Evolutionary conservation across 257 asterid genomes (phyloP).

Genomic region (Linderniella brevidens): DNA sequence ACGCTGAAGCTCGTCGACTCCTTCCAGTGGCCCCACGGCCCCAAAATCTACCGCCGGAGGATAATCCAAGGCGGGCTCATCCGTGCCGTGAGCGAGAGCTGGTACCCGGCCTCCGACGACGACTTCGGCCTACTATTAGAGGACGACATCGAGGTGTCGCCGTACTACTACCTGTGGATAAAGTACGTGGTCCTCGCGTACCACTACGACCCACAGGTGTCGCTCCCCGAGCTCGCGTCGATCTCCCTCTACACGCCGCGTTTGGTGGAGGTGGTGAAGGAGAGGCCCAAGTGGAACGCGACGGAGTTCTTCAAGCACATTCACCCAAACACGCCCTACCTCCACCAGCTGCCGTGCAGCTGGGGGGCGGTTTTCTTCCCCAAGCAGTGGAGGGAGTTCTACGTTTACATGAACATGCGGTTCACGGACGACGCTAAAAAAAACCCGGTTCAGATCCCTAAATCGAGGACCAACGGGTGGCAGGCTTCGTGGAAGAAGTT

Average conservation of each 20-base stretch:
- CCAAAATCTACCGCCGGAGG: conserved; percentile 50
- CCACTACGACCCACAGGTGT: conserved; percentile 75
- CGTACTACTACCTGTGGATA: conserved; percentile 83
- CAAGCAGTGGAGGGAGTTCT: conserved; percentile 86
- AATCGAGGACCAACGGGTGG: conserved; percentile 95
- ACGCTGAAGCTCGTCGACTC: conserved; percentile 50
- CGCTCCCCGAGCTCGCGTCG: conserved; percentile 73
- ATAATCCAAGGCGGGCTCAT: conserved; percentile 91
- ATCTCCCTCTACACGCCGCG: conserved; percentile 90
- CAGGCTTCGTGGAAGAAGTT: conserved; percentile 98
- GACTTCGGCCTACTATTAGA: conserved; percentile 75
- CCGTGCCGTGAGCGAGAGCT: conserved; percentile 83
- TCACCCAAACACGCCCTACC: conserved; percentile 89
- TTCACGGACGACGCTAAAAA: conserved; percentile 68
- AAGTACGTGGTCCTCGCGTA: conserved; percentile 65
- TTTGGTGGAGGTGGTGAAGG: conserved; percentile 79
- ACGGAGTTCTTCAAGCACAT: conserved; percentile 52
- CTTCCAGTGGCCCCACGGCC: conserved; percentile 79
- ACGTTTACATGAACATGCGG: conserved; percentile 87
- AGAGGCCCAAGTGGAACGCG: conserved; percentile 92
- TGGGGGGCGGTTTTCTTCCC: conserved; percentile 98
- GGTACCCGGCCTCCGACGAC: conserved; percentile 88
- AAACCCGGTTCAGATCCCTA: conserved; percentile 84
- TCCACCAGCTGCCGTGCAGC: conserved; percentile 86
- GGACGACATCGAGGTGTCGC: conserved; percentile 90